Evolutionary conservation across 2,329 filamentous ascomycete genomes (phyloP).

Genomic region (Coniochaeta hoffmannii): DNA sequence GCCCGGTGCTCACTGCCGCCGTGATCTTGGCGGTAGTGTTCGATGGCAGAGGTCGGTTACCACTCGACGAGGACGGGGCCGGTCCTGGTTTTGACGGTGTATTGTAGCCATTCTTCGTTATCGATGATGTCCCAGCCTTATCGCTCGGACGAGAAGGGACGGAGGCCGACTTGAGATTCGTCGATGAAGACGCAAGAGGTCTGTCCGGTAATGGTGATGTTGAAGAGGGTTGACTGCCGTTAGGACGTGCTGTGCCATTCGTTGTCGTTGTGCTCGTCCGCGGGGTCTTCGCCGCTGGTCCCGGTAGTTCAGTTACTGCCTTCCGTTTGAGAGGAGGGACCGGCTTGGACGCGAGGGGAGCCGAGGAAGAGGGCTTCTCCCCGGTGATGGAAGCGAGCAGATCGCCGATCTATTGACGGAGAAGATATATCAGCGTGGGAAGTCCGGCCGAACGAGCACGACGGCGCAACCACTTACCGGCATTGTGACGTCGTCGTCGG

Average conservation of each 20-base stretch:
- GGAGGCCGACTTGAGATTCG: not conserved
- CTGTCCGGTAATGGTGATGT: not conserved
- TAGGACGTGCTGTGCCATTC: slow-evolving; percentile 9
- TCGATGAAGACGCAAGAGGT: slow-evolving; percentile 2
- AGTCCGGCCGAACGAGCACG: not conserved
- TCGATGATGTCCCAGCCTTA: slow-evolving; percentile 1
- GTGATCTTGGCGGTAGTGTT: slow-evolving; percentile 8
- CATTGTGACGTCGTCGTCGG: slow-evolving; percentile 19
- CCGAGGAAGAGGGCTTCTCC: slow-evolving; percentile 32
- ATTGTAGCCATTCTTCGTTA: not conserved
- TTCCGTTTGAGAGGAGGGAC: slow-evolving; percentile 45
- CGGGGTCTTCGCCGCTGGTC: slow-evolving; percentile 32
- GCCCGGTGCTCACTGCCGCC: slow-evolving; percentile 26
- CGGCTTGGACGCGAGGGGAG: slow-evolving; percentile 21
- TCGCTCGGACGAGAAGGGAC: not conserved
- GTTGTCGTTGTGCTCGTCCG: slow-evolving; percentile 21
- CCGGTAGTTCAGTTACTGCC: slow-evolving; percentile 41
- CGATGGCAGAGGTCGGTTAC: slow-evolving; percentile 8
- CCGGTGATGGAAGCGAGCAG: slow-evolving; percentile 57
- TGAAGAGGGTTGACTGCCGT: not conserved
- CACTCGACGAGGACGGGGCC: slow-evolving; percentile 3
- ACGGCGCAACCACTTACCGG: slow-evolving; percentile 22
- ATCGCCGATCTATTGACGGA: slow-evolving; percentile 41
- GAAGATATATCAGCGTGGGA: not conserved
- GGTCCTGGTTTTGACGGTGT: not conserved